Evolutionary conservation across 176 grass and related monocot species (phyloP), one percentile per base, ranked within the genome.

Genomic region (Avena sativa): DNA sequence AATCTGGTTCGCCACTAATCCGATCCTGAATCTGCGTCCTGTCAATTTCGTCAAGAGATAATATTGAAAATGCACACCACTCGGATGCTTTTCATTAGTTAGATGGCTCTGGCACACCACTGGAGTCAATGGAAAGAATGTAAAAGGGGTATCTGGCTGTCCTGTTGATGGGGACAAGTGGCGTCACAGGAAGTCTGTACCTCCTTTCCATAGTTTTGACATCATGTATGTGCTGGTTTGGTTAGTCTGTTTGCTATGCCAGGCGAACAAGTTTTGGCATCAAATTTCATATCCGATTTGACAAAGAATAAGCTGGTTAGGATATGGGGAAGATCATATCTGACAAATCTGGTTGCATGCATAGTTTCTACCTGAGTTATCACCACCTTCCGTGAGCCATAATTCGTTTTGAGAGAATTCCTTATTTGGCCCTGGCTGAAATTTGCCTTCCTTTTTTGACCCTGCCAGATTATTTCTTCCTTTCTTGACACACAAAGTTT

Each of bases 361-460:
- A 1, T 78, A 79, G 9, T 68, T 71, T 84, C 51, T 19, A 64
- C 30, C 26, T 83, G 49, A 79, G 52, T 84, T 47, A 23, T 73
- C 48, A 47, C 17, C 21, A 38, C 47, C 1, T 87, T 64, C 21
- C 80, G 19, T 50, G 21, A 48, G 9, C 14, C n/a, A 16, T 67
- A 28, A 2, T 89, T 34, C 32, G 2, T 34, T 34, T 40, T 40
- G 38, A 40, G 38, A 40, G 38, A 40, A 40, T 40, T 40, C 38
- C 38, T 40, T 40, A 6, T 40, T 40, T 40, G 38, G 6, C 38
- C 38, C 38, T 40, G 38, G 38, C 38, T 40, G 38, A 40, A 40
- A 40, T 40, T 40, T 40, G 38, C 38, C 4, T 40, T 40, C 38
- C 38, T 40, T 40, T 40, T 40, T 40, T 40, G 38, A 6, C 38